Evolutionary conservation across 2,329 filamentous ascomycete genomes (phyloP).

Genomic region (Aspergillus pseudoglaucus): DNA sequence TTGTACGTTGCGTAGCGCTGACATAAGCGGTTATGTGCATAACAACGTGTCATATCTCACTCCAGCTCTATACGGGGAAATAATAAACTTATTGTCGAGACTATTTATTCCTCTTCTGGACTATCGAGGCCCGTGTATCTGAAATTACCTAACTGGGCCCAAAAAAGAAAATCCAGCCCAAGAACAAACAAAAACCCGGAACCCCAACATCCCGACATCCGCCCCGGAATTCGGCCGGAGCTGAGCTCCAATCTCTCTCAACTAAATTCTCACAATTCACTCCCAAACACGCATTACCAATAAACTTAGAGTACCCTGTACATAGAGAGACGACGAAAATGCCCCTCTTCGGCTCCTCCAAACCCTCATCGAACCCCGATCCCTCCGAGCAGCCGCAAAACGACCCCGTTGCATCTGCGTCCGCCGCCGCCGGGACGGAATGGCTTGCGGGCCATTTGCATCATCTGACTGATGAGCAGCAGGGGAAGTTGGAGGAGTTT

Average conservation of each 20-base stretch:
- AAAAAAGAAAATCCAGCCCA: no score
- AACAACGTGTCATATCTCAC: background rate
- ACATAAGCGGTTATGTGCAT: background rate
- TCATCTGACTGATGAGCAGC: conserved; percentile 65
- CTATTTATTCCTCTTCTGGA: background rate
- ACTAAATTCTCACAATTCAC: background rate
- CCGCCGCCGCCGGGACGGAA: conserved; percentile 28
- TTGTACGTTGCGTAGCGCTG: background rate
- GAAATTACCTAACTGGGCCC: no score
- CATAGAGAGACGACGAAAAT: background rate
- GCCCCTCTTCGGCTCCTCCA: background rate
- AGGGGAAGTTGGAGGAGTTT: conserved; percentile 62
- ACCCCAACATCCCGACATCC: no score
- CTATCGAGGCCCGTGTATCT: background rate
- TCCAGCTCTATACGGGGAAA: background rate
- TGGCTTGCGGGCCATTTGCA: conserved; percentile 64
- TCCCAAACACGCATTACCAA: background rate
- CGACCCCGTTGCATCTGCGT: conserved; percentile 30
- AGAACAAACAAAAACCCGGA: no score
- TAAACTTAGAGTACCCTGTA: no score
- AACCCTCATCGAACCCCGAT: background rate
- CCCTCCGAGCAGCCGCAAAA: conserved; percentile 18
- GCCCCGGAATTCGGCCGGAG: no score
- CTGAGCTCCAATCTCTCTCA: no score
- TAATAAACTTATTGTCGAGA: background rate